Conservation (phyloP, 495 filamentous ascomycete species). For the Schizothecium vesticola region DNA sequence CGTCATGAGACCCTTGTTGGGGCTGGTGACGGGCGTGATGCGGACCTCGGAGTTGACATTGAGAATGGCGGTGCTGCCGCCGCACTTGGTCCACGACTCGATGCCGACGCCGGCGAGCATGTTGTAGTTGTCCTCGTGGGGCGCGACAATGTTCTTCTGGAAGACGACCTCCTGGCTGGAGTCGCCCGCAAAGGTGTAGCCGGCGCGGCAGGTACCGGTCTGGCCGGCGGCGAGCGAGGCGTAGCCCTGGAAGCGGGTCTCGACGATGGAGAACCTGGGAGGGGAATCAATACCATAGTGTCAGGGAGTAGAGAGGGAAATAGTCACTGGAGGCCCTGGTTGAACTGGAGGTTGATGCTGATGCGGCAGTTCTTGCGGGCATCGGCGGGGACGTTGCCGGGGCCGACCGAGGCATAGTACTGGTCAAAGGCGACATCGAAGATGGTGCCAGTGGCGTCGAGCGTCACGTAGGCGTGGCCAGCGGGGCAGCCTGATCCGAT, state of each 20-base stretch:
- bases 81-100: constrained; percentile 30
- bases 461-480: constrained; percentile 27
- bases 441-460: constrained; percentile 32
- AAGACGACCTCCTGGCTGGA: constrained; percentile 29
- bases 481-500: constrained; percentile 30
- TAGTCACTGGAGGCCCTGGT: constrained; percentile 38
- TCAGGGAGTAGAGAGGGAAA: constrained; percentile 2
- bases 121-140: constrained; percentile 32
- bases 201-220: constrained; percentile 23
- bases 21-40: constrained; percentile 26
- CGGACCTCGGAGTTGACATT: constrained; percentile 37
- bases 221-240: constrained; percentile 21
- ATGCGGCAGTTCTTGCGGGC: constrained; percentile 45
- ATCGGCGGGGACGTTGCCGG: constrained; percentile 30
- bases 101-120: constrained; percentile 29
- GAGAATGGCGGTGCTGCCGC: constrained; percentile 25
- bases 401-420: constrained; percentile 43
- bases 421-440: constrained; percentile 45
- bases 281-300: not conserved
- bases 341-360: constrained; percentile 41
- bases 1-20: constrained; percentile 25
- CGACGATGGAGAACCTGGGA: constrained; percentile 30
- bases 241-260: constrained; percentile 34
- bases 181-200: constrained; percentile 30
- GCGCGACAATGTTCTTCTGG: constrained; percentile 28